Evolutionary conservation across 192 early-diverging fungal genomes (phyloP).

Genomic region (Umbelopsis sp.): DNA sequence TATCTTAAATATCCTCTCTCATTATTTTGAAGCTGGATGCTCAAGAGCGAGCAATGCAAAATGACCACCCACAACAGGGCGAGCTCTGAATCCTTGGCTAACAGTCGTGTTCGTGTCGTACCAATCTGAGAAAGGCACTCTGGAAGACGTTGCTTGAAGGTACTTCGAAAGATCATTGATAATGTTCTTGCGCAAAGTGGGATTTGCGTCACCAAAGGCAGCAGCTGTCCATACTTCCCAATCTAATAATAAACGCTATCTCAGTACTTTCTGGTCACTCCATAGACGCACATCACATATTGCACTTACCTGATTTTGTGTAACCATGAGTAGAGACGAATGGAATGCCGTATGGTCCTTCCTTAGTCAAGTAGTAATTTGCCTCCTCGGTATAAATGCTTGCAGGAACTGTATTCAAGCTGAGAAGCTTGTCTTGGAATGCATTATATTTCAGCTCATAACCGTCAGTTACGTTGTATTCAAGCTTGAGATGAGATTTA

Average conservation of each 20-base stretch:
- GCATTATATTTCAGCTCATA: constrained; percentile 17
- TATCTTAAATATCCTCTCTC: not conserved
- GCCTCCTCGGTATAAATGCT: not conserved
- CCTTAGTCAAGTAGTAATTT: not conserved
- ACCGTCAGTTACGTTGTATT: constrained; percentile 4
- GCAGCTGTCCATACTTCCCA: constrained; percentile 19
- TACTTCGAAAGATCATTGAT: not conserved
- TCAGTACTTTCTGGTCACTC: not conserved
- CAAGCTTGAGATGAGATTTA: constrained; percentile 10
- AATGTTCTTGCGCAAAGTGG: not conserved
- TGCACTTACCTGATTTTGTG: not conserved
- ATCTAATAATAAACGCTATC: not conserved
- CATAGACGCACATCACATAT: not conserved
- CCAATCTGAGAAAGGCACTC: constrained; percentile 19
- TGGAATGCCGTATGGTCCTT: not conserved
- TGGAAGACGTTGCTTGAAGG: not conserved
- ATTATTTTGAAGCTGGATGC: not conserved
- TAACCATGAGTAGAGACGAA: constrained; percentile 1
- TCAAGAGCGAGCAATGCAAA: constrained; percentile 4
- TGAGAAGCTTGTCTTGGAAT: constrained; percentile 7
- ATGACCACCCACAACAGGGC: constrained; percentile 8
- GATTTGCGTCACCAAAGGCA: constrained; percentile 3
- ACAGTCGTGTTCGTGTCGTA: not conserved
- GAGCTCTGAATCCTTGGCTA: not conserved
- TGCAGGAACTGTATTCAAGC: not conserved